Conservation (phyloP, 352 stramenopile species). For the Globisporangium rhizosaccharum region DNA sequence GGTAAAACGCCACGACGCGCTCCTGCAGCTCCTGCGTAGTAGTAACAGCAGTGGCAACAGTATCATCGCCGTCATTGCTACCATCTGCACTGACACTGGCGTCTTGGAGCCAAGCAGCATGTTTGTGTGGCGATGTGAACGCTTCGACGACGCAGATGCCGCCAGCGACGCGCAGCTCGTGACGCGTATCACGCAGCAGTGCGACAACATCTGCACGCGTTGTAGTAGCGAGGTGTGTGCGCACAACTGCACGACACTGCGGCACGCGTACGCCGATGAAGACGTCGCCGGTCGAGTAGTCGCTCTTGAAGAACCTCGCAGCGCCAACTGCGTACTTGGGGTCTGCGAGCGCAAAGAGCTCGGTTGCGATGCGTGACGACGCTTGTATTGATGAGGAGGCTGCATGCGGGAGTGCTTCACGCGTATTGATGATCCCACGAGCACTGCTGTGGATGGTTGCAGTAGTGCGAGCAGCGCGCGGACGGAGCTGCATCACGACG, state of each 20-base stretch:
- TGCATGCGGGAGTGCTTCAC: not conserved
- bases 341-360: conserved; percentile 11
- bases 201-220: conserved; percentile 5
- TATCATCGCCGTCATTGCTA: no score
- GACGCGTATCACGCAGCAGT: conserved; percentile 13
- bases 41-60: not conserved
- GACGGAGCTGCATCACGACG: conserved; percentile 1
- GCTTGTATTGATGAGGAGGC: not conserved
- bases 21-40: not conserved
- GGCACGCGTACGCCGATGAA: conserved; percentile 17
- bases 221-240: conserved; percentile 5
- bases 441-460: no score
- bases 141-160: conserved; percentile 15
- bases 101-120: not conserved
- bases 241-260: conserved; percentile 9
- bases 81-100: not conserved
- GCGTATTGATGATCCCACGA: no score
- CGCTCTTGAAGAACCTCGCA: conserved; percentile 12
- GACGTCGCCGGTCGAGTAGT: conserved; percentile 13
- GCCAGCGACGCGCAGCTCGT: conserved; percentile 15
- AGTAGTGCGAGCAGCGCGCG: no score
- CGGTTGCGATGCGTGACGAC: conserved; percentile 1
- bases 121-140: conserved; percentile 3
- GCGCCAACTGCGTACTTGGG: not conserved
- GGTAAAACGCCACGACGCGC: conserved; percentile 1